Base-by-base conservation (phyloP, 768 basidiomycete species). In the Serendipita sp. region DNA sequence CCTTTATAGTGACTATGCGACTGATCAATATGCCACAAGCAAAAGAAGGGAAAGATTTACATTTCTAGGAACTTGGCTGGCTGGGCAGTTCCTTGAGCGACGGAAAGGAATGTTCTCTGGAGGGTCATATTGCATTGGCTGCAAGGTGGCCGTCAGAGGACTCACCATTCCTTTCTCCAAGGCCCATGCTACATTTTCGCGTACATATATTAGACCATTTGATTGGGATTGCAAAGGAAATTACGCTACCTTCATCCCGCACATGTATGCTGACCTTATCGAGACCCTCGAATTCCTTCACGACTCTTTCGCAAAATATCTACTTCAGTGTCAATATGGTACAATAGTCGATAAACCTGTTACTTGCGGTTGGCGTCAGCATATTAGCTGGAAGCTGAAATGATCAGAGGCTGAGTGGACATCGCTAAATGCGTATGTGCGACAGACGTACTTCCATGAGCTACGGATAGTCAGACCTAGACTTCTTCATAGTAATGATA, bases 31-130 rank as follows among this genome's bases (percentile, higher is more conserved):
- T 51, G 61, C 31, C 28, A 17, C 43, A 22, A 31, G n/a, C 28
- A 51, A 43, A 56, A 20, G 38, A 28, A 11, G 33, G 63, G 76
- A 34, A 17, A 14, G 16, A 38, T 58, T 0, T 68, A 87, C 87
- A 94, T 84, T 74, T 94, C 91, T 61, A 94, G 74, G 73, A 94
- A 82, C 72, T 89, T 90, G 42, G 89, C 84, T 3, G 91, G 90
- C 70, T 93, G 86, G 4, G 82, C 76, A 9, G 86, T 85, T 7
- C 90, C 90, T 62, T 83, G 82, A 14, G 88, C 84, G 16, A 94
- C 90, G 0, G 90, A 91, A 30, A 94, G 82, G 80, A 94, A 91
- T 4, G 86, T 83, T 65, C 82, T 80, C 86, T 88, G 65, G 3
- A 20, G 43, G n/a, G n/a, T n/a, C n/a, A 13, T 2, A 22, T 45